These are phyloP conservation scores for Porphyrellus cyaneotinctus DNA, from an alignment of 768 basidiomycete genomes.

Conservation along the genomic window DNA sequence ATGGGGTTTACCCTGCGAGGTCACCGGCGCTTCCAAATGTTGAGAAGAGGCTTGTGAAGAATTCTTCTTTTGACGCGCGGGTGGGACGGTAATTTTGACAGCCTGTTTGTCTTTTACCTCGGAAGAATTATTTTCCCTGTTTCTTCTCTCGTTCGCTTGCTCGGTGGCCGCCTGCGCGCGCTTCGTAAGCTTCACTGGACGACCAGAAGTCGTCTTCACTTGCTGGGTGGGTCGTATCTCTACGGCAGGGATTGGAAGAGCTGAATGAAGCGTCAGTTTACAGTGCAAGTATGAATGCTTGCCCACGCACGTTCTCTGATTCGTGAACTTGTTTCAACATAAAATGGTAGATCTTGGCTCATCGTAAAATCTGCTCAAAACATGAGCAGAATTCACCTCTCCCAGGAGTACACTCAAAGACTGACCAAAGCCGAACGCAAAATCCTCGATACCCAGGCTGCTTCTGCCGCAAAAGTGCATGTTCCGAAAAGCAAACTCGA, in stretches of 20 bases:
- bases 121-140: slow-evolving; percentile 1
- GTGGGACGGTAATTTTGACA: not conserved
- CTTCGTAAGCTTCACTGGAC: slow-evolving; percentile 19
- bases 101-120: not conserved
- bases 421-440: slow-evolving; percentile 30
- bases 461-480: slow-evolving; percentile 21
- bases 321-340: slow-evolving; percentile 22
- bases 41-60: not conserved
- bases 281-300: not conserved
- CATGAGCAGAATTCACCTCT: not conserved
- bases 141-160: not conserved
- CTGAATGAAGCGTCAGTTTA: slow-evolving; percentile 13
- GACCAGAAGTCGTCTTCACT: slow-evolving; percentile 21
- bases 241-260: slow-evolving; percentile 5
- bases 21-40: not conserved
- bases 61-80: not conserved
- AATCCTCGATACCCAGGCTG: slow-evolving; percentile 21
- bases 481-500: slow-evolving; percentile 21
- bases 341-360: slow-evolving; percentile 31
- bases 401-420: not conserved
- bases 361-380: slow-evolving; percentile 23
- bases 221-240: slow-evolving; percentile 9
- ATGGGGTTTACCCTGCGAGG: not conserved
- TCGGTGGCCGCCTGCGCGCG: slow-evolving; percentile 15
- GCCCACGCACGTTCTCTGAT: slow-evolving; percentile 25